Conservation (phyloP, 2,329 filamentous ascomycete species). For the Colletotrichum sublineola region DNA sequence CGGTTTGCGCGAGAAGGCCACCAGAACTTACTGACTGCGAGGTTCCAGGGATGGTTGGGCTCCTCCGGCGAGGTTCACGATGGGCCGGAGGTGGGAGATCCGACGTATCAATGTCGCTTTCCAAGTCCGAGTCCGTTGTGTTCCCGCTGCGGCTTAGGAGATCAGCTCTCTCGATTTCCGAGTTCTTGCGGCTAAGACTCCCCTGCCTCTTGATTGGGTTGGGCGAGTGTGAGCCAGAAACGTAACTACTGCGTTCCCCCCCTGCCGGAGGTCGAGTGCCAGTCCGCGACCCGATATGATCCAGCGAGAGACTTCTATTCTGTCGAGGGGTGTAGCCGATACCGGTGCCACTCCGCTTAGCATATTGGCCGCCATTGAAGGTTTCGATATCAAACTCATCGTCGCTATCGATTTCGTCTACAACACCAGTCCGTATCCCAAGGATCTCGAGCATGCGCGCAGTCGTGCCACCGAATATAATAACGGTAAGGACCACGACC, state of each 20-base stretch:
- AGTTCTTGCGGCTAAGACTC: slow-evolving; percentile 68
- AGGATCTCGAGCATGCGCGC: slow-evolving; percentile 98
- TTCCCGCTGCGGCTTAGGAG: slow-evolving; percentile 63
- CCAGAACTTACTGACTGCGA: slow-evolving; percentile 41
- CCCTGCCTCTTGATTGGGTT: slow-evolving; percentile 57
- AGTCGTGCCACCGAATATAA: slow-evolving; percentile 98
- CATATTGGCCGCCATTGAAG: slow-evolving; percentile 79
- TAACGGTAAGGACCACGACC: slow-evolving; percentile 96
- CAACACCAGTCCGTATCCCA: slow-evolving; percentile 94
- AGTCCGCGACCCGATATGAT: slow-evolving; percentile 59
- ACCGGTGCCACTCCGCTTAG: slow-evolving; percentile 81
- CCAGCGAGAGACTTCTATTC: slow-evolving; percentile 71
- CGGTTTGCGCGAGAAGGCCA: slow-evolving; percentile 42
- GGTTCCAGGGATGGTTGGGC: slow-evolving; percentile 48
- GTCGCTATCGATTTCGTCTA: slow-evolving; percentile 97
- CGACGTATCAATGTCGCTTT: slow-evolving; percentile 75
- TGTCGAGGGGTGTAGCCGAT: slow-evolving; percentile 82
- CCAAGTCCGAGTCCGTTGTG: slow-evolving; percentile 70
- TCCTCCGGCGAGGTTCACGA: slow-evolving; percentile 56
- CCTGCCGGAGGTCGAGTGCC: slow-evolving; percentile 15
- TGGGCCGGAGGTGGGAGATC: slow-evolving; percentile 74
- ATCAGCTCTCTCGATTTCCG: slow-evolving; percentile 67
- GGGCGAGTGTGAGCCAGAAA: slow-evolving; percentile 67
- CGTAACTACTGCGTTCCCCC: slow-evolving; percentile 58
- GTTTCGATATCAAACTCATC: slow-evolving; percentile 98